Evolutionary conservation across 2,329 filamentous ascomycete species (phyloP).

Genomic region (Pleoardoris graminearum): DNA sequence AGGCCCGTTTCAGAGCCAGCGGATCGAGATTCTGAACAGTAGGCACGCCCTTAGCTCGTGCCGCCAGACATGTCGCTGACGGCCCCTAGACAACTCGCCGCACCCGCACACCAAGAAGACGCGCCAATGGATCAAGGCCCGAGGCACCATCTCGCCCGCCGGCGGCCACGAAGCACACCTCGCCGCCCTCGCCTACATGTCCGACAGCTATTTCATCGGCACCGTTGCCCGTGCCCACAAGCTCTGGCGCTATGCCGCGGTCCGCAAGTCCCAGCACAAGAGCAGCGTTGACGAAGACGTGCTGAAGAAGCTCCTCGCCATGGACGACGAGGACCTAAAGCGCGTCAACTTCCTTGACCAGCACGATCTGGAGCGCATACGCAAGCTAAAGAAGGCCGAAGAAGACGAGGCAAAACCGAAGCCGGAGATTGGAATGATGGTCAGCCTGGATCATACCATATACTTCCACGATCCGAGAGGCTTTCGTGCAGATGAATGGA

Average conservation of each 20-base stretch:
- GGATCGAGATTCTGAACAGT: constrained; percentile 61
- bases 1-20: constrained; percentile 62
- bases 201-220: constrained; percentile 90
- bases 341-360: constrained; percentile 51
- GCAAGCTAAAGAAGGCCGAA: constrained; percentile 45
- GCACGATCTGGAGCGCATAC: constrained; percentile 54
- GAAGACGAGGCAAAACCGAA: constrained; percentile 54
- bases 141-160: constrained; percentile 71
- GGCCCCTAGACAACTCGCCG: constrained; percentile 46
- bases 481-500: constrained; percentile 67
- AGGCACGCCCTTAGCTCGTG: constrained; percentile 5
- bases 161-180: constrained; percentile 82
- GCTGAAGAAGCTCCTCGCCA: constrained; percentile 50
- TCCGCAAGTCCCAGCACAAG: constrained; percentile 39
- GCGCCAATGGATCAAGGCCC: constrained; percentile 70
- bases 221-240: constrained; percentile 81
- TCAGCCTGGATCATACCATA: constrained; percentile 73
- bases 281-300: constrained; percentile 48
- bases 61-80: constrained; percentile 10
- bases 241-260: constrained; percentile 72
- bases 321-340: constrained; percentile 50
- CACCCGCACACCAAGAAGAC: constrained; percentile 69
- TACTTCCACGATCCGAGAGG: constrained; percentile 58
- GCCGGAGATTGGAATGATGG: constrained; percentile 79
- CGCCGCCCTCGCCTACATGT: constrained; percentile 88